Evolutionary conservation across 495 filamentous ascomycete species (phyloP).

Genomic region (Chaetomium tenue): DNA sequence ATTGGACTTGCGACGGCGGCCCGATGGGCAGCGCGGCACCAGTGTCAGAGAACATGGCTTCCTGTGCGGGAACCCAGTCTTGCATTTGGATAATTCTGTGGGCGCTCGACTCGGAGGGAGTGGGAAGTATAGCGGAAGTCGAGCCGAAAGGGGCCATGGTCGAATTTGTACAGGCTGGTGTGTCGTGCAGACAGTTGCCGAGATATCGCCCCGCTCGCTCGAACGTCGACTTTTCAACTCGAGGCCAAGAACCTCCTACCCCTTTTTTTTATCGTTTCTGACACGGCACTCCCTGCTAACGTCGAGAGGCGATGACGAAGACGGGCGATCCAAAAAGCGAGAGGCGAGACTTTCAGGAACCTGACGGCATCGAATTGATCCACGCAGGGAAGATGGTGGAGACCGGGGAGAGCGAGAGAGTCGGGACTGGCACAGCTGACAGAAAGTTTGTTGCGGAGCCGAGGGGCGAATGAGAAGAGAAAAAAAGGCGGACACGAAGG

Average conservation of each 20-base stretch:
- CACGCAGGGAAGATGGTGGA: conserved; percentile 9
- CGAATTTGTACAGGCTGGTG: conserved; percentile 2
- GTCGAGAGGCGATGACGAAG: conserved; percentile 7
- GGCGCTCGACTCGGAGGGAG: conserved; percentile 16
- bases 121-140: background rate
- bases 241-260: background rate
- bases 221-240: background rate
- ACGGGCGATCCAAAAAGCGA: conserved; percentile 6
- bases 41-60: conserved; percentile 30
- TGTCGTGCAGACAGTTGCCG: background rate
- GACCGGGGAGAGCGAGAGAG: background rate
- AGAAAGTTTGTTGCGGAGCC: conserved; percentile 4
- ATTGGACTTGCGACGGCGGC: conserved; percentile 19
- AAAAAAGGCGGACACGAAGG: conserved; percentile 3
- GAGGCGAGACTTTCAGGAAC: conserved; percentile 6
- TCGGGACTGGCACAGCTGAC: background rate
- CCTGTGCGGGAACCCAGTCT: conserved; percentile 38
- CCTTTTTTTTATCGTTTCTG: conserved; percentile 10
- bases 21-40: conserved; percentile 6
- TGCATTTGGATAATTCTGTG: conserved; percentile 38
- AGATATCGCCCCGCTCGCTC: background rate
- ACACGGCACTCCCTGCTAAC: background rate
- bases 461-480: conserved; percentile 11
- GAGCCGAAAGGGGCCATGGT: conserved; percentile 14
- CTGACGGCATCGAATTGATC: conserved; percentile 15